Evolutionary conservation across 208 protist species (phyloP).

Genomic region (Leishmania aethiopica): DNA sequence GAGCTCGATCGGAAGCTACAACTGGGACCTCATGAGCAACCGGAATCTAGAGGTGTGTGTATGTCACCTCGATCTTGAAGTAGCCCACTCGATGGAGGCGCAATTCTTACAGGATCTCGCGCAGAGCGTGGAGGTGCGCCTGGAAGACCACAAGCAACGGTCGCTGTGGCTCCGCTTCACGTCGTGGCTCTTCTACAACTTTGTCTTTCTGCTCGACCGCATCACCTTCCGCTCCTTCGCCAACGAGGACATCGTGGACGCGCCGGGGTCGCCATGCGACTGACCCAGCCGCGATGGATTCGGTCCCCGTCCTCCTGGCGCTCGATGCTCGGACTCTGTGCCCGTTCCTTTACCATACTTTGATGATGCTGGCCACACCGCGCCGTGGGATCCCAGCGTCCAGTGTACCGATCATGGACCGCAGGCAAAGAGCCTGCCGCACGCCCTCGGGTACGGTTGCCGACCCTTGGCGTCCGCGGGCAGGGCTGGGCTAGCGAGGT

Average conservation of each 20-base stretch:
- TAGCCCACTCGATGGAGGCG: conserved; percentile 84
- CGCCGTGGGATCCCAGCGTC: too few relatives aligned
- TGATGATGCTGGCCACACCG: too few relatives aligned
- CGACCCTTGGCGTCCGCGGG: too few relatives aligned
- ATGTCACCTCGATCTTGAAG: conserved; percentile 61
- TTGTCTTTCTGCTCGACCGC: conserved; percentile 65
- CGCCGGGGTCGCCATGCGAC: conserved; percentile 11
- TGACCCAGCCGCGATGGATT: not conserved
- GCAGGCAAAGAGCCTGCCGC: too few relatives aligned
- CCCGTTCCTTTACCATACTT: not conserved
- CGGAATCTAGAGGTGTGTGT: conserved; percentile 91
- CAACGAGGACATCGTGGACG: conserved; percentile 57
- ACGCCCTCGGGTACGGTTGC: too few relatives aligned
- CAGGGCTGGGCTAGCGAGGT: too few relatives aligned
- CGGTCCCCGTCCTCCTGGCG: not conserved
- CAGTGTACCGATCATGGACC: too few relatives aligned
- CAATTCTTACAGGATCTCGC: conserved; percentile 80
- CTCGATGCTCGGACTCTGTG: not conserved
- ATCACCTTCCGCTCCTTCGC: conserved; percentile 77
- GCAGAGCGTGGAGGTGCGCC: conserved; percentile 66
- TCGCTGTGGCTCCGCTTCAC: conserved; percentile 69
- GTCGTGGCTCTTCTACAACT: conserved; percentile 85
- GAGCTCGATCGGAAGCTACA: conserved; percentile 92
- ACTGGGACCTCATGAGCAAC: conserved; percentile 94
- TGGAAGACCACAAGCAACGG: conserved; percentile 69